phyloP scores from a whole-genome alignment of 805 yeast species.

The Candida easanensis region DNA sequence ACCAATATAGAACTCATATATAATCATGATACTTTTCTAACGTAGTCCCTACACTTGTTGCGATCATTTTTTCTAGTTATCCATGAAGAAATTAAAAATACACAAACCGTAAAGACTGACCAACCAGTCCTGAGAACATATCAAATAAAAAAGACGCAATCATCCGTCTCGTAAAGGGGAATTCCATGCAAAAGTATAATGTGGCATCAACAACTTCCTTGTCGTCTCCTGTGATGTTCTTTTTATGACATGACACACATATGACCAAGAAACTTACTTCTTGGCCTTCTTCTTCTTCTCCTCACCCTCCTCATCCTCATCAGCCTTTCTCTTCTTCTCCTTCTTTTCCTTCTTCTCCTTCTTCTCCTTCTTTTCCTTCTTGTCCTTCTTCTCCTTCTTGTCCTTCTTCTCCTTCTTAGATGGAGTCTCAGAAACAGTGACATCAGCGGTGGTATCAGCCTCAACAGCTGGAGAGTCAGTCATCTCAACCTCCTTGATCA shows the following conservation, averaged over 20 bases:
- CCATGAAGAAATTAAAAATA: slow-evolving; percentile 16
- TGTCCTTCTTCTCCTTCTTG: slow-evolving; percentile 54
- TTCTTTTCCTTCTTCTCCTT: slow-evolving; percentile 41
- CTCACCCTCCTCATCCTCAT: slow-evolving; percentile 50
- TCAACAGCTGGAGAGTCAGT: slow-evolving; percentile 30
- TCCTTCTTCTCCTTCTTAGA: slow-evolving; percentile 58
- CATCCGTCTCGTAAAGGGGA: slow-evolving; percentile 9
- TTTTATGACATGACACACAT: neutral
- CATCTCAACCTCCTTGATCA: slow-evolving; percentile 40
- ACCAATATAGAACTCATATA: neutral
- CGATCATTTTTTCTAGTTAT: slow-evolving; percentile 6
- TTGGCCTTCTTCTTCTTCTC: slow-evolving; percentile 46
- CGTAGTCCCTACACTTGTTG: no score
- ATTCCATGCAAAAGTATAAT: slow-evolving; percentile 14
- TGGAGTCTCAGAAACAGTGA: slow-evolving; percentile 22
- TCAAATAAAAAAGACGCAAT: slow-evolving; percentile 3
- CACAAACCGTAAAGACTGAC: slow-evolving; percentile 7
- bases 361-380: slow-evolving; percentile 47
- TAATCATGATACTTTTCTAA: no score
- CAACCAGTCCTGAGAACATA: slow-evolving; percentile 6
- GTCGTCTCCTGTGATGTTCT: neutral
- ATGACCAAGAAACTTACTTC: slow-evolving; percentile 27
- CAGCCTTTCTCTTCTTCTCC: slow-evolving; percentile 52
- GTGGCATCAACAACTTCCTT: slow-evolving; percentile 7
- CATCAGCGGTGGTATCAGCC: slow-evolving; percentile 25